A percentile compares a stretch with the other conserved stretches of the same genome.
These are phyloP conservation scores for Hypomyces perniciosus DNA, from an alignment of 2,329 filamentous ascomycete species.

Conservation along the genomic window DNA sequence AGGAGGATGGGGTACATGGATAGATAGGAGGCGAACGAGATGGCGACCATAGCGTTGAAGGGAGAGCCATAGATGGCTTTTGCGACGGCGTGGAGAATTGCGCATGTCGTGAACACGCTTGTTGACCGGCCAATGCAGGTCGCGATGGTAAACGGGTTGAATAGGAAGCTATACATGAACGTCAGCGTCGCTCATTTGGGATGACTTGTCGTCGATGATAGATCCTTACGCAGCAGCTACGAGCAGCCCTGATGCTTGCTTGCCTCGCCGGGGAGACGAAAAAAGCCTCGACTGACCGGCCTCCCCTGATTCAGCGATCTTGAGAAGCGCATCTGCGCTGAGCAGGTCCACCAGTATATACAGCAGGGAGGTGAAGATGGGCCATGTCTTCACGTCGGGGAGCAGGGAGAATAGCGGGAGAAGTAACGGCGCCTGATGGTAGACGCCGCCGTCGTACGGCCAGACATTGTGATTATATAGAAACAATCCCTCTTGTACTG, in stretches of 20 bases:
- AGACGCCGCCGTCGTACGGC: constrained; percentile 89
- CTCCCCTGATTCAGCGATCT: constrained; percentile 77
- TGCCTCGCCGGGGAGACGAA: constrained; percentile 68
- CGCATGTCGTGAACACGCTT: constrained; percentile 80
- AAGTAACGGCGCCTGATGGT: constrained; percentile 77
- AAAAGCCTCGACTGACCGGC: constrained; percentile 69
- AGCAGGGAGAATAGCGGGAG: constrained; percentile 88
- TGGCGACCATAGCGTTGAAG: constrained; percentile 72
- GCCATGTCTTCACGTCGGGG: constrained; percentile 59
- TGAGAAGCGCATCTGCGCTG: constrained; percentile 70
- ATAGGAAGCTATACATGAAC: constrained; percentile 62
- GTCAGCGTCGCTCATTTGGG: constrained; percentile 2
- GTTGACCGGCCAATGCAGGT: constrained; percentile 89
- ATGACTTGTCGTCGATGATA: neutral
- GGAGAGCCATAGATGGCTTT: constrained; percentile 70
- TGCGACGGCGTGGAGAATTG: constrained; percentile 76
- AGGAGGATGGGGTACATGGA: constrained; percentile 88
- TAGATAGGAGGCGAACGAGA: constrained; percentile 83
- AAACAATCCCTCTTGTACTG: constrained; percentile 94
- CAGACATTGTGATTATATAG: constrained; percentile 95
- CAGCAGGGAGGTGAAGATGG: constrained; percentile 70
- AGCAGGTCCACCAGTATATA: constrained; percentile 78
- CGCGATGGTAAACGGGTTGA: constrained; percentile 90
- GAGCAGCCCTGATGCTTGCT: constrained; percentile 66
- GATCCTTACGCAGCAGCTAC: constrained; percentile 68